Evolutionary conservation across 176 grass and related monocot genomes (phyloP).

Genomic region (Musa beccarii): DNA sequence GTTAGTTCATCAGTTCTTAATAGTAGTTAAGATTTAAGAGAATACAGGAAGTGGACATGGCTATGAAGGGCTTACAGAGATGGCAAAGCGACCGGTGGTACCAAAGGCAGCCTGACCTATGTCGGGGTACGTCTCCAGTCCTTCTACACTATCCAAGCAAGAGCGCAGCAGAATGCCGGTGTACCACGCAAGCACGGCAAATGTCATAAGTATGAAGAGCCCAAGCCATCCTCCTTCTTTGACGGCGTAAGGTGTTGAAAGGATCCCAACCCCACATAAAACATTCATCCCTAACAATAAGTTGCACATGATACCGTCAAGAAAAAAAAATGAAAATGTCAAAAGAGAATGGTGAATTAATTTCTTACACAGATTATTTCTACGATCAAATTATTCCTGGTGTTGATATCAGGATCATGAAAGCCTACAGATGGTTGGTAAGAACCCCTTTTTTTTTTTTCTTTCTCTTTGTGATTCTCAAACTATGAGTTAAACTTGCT

Average conservation of each 20-base stretch:
- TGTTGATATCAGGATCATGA: no score
- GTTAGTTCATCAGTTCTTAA: conserved; percentile 14
- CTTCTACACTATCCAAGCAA: conserved; percentile 76
- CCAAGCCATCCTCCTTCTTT: conserved; percentile 75
- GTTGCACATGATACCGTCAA: neutral
- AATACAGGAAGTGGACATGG: neutral
- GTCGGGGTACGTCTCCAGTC: conserved; percentile 79
- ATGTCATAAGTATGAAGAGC: conserved; percentile 53
- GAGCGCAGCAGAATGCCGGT: conserved; percentile 65
- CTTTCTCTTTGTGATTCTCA: no score
- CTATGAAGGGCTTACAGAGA: conserved; percentile 40
- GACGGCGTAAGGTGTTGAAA: conserved; percentile 80
- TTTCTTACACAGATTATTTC: no score
- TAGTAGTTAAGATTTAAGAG: no score
- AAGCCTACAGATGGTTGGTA: no score
- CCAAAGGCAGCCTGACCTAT: conserved; percentile 92
- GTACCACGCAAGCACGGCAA: conserved; percentile 62
- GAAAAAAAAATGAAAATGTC: neutral
- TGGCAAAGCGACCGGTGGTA: conserved; percentile 51
- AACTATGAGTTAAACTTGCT: no score
- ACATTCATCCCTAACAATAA: conserved; percentile 64
- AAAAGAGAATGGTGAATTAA: no score
- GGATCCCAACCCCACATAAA: conserved; percentile 80
- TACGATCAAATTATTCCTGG: no score
- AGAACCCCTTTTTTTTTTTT: no score